Base-by-base conservation (phyloP, 176 grass and related monocot species). In the Musa beccarii region DNA sequence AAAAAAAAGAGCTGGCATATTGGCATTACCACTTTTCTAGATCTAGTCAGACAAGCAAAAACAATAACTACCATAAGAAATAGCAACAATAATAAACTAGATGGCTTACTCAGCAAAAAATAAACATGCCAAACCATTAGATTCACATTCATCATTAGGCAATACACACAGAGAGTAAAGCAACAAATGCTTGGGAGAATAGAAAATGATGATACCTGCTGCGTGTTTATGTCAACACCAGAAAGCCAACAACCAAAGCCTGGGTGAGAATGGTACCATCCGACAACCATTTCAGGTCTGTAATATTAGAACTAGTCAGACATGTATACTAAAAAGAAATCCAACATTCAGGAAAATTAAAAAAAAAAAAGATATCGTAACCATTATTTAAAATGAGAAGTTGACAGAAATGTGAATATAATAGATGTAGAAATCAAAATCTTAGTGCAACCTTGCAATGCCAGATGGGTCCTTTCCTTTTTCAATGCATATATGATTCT, bases 201-300 rank as follows among this genome's bases (percentile, higher is more conserved):
- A 53, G 24, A 19, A 56, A 3, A 55, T 9, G 11, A 15, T 14
- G 52, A 14, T 34, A 98, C 95, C 95, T 98, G 90, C 57, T 98
- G 95, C 54, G 95, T 98, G 76, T 98, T 98, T 80, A 98, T 98
- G 64, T 98, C 95, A 17, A 98, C 90, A 59, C 95, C 90, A 70
- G 95, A 98, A 26, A 98, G 82, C 95, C 95, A 98, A 75, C 90
- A 91, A 78, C 90, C 95, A 71, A 98, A 98, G 10, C 90, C 95
- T 76, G 90, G 95, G 87, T 98, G 95, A 72, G 95, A 98, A 74
- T 98, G 95, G 62, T 98, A 98, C 95, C 95, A 98, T n/a, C 95
- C 95, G 49, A 98, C 95, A 63, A 98, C 95, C 95, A 98, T 98
- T 83, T 98, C 95, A 62, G 95, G 90, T 53, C 90, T 98, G 84